phyloP scores from a whole-genome alignment of 1,284 basidiomycete species.

The Puccinia triticina region DNA sequence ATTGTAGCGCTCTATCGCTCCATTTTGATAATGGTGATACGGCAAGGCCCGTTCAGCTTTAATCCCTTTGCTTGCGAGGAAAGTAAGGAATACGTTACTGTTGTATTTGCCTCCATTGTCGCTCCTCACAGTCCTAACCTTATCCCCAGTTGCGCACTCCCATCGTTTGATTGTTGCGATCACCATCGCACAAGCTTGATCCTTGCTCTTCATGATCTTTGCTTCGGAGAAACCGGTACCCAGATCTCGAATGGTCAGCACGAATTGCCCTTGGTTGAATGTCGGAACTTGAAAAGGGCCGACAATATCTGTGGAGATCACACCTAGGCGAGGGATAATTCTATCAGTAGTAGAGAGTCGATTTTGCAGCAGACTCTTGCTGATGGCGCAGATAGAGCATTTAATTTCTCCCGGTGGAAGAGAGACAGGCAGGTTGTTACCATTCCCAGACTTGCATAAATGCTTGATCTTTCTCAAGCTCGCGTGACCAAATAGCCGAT shows the following conservation, averaged over 20 bases:
- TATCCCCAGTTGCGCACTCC: neutral
- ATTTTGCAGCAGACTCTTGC: neutral
- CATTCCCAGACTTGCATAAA: too few relatives aligned
- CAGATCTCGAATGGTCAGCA: neutral
- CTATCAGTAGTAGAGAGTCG: neutral
- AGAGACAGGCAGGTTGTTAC: neutral
- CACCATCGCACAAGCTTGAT: neutral
- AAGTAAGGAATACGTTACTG: neutral
- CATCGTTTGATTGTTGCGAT: neutral
- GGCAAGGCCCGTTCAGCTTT: neutral
- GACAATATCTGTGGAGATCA: neutral
- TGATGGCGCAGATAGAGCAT: neutral
- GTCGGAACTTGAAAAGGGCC: neutral
- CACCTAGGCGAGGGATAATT: neutral
- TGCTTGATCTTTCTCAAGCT: too few relatives aligned
- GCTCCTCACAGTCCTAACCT: neutral
- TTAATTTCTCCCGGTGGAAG: neutral
- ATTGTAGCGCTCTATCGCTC: too few relatives aligned
- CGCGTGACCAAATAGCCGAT: too few relatives aligned
- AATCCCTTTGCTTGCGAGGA: neutral
- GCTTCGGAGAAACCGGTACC: neutral
- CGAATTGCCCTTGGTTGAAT: neutral
- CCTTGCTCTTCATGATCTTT: neutral
- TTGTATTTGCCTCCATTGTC: slow-evolving; percentile 26
- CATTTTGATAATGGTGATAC: too few relatives aligned